phyloP scores from a whole-genome alignment of 495 filamentous ascomycete species.

The Staphylotrichum longicolle region DNA sequence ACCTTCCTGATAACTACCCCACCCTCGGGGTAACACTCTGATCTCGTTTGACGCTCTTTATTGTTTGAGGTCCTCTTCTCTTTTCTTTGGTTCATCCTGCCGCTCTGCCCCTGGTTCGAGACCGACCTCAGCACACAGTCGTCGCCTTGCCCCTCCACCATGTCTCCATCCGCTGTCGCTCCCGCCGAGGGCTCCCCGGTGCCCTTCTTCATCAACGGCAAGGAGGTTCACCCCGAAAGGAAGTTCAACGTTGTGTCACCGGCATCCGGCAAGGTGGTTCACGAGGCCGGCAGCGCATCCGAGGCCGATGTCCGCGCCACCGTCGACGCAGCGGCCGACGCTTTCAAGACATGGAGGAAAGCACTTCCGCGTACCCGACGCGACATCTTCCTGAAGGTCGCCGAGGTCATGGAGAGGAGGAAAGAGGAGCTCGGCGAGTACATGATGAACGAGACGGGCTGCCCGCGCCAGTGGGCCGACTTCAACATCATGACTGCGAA shows the following conservation, averaged over 20 bases:
- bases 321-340: conserved; percentile 61
- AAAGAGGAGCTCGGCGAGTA: conserved; percentile 61
- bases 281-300: conserved; percentile 60
- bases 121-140: not conserved
- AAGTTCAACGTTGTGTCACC: conserved; percentile 70
- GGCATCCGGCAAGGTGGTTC: conserved; percentile 57
- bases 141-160: not conserved
- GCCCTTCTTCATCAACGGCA: conserved; percentile 73
- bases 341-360: conserved; percentile 69
- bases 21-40: not conserved
- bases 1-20: conserved; percentile 1
- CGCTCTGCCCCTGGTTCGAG: no score
- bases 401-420: conserved; percentile 63
- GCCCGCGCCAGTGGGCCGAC: conserved; percentile 49
- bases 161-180: conserved; percentile 6
- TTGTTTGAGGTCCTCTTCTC: no score
- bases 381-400: conserved; percentile 68
- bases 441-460: conserved; percentile 69
- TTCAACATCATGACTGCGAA: conserved; percentile 63
- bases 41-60: no score
- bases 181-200: conserved; percentile 38
- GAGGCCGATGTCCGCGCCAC: conserved; percentile 61
- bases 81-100: no score
- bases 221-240: conserved; percentile 57
- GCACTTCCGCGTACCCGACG: conserved; percentile 60